A percentile compares a stretch with the other conserved stretches of the same genome.
phyloP scores from a whole-genome alignment of 257 asterid species.

The Striga asiatica region DNA sequence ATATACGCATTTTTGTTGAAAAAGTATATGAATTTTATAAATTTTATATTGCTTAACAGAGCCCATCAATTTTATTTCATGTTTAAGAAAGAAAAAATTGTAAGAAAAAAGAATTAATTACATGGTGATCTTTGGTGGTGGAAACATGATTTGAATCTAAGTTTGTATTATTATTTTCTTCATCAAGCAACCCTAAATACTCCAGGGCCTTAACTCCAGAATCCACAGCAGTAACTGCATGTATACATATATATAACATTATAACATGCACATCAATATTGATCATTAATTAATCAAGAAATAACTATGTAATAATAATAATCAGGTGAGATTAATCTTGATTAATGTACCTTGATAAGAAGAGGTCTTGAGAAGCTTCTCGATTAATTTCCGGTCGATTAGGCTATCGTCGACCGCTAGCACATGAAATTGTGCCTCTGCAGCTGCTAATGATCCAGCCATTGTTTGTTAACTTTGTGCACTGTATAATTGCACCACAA shows the following conservation, averaged over 20 bases:
- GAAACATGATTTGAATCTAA: no score
- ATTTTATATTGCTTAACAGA: no score
- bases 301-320: neutral
- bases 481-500: no score
- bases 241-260: neutral
- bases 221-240: slow-evolving; percentile 57
- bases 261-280: neutral
- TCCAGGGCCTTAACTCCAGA: slow-evolving; percentile 48
- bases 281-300: neutral
- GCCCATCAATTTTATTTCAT: no score
- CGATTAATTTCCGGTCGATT: slow-evolving; percentile 47
- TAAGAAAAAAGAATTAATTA: no score
- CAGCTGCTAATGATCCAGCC: neutral
- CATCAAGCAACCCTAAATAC: slow-evolving; percentile 37
- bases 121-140: neutral
- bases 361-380: slow-evolving; percentile 49
- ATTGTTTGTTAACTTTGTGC: no score
- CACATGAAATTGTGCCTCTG: slow-evolving; percentile 22
- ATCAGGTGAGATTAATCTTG: neutral
- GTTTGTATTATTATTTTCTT: slow-evolving; percentile 11
- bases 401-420: slow-evolving; percentile 54
- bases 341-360: slow-evolving; percentile 40
- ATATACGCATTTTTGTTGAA: no score
- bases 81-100: no score
- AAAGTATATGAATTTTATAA: no score